Percentiles rank a stretch among this genome's conserved stretches.
These are phyloP conservation scores for Leccinellum albellum DNA, from an alignment of 768 basidiomycete species.

Conservation along the genomic window DNA sequence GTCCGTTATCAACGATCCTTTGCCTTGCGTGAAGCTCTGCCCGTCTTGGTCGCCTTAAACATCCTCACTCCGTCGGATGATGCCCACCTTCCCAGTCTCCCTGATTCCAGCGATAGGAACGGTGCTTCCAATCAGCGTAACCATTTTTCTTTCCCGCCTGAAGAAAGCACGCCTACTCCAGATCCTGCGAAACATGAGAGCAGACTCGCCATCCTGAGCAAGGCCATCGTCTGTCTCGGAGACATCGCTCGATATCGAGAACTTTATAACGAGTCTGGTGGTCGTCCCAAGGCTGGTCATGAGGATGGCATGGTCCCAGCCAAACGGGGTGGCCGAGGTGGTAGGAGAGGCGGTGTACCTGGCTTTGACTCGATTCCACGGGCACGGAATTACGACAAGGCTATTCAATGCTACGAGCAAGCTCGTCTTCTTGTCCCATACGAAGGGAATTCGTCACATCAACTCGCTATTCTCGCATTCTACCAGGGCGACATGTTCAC, in stretches of 20 bases:
- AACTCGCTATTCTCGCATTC: constrained; percentile 87
- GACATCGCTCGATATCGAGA: constrained; percentile 94
- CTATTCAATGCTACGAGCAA: constrained; percentile 79
- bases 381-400: constrained; percentile 67
- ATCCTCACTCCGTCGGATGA: constrained; percentile 45
- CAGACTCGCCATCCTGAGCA: constrained; percentile 75
- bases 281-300: constrained; percentile 63
- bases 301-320: constrained; percentile 46
- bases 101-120: constrained; percentile 20
- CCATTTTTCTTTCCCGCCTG: constrained; percentile 62
- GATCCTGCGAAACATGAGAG: constrained; percentile 39
- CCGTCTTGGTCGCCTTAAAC: constrained; percentile 54
- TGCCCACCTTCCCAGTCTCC: constrained; percentile 21
- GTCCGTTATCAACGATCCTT: constrained; percentile 72
- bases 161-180: constrained; percentile 44
- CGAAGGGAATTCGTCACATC: constrained; percentile 94
- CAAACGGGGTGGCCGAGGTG: constrained; percentile 34
- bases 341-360: constrained; percentile 46
- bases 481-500: constrained; percentile 81
- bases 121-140: constrained; percentile 38
- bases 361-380: constrained; percentile 47
- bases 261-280: constrained; percentile 73
- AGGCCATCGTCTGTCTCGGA: constrained; percentile 86
- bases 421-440: constrained; percentile 78
- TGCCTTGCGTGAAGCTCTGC: constrained; percentile 58